Evolutionary conservation across 2,329 filamentous ascomycete genomes (phyloP), one percentile per base, ranked within the genome.

Genomic region (Hymenoscyphus fraxineus): DNA sequence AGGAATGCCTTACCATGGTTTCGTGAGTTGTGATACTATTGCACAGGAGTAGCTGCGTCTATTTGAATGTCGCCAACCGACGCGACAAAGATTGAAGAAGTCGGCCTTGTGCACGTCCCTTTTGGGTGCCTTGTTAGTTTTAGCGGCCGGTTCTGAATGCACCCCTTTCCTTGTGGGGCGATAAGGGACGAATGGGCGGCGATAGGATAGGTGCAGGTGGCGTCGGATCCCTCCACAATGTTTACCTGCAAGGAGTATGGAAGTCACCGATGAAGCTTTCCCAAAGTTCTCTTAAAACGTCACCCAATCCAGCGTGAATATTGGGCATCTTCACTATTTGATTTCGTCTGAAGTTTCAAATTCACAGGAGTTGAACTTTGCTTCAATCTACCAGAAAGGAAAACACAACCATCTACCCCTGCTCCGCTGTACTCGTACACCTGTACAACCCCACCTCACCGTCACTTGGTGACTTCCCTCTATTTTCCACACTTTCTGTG

Each of bases 1-100:
- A 2, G 10, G 47, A 10, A 27, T 54, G 31, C 35, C 63, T 58
- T 58, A 64, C 63, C 63, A 65, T 65, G 55, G 10, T 58, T 58
- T 51, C n/a, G 47, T 61, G 12, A 38, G 31, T 38, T 54, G 38
- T 57, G 40, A 57, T 62, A 44, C 41, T 41, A 35, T 10, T 35
- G 35, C 9, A 35, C n/a, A n/a, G 59, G 9, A 31, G 47, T 54
- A 54, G 47, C n/a, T 54, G 47, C 19, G 47, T 54, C 10, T 27
- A 9, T 27, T 7, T 44, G 19, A 22, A 54, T 54, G 9, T 9
- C 44, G 22, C 44, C 44, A 51, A 51, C 44, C 44, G 44, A 22
- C 44, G 44, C 44, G 47, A 54, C 47, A 54, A 54, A 54, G 19
- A 27, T 27, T 27, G 19, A 54, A 54, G 47, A 54, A 54, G 47